Percentiles rank a stretch among this genome's conserved stretches.
These are phyloP conservation scores for Cordyceps militaris DNA, from an alignment of 2,329 filamentous ascomycete species.

Conservation along the genomic window DNA sequence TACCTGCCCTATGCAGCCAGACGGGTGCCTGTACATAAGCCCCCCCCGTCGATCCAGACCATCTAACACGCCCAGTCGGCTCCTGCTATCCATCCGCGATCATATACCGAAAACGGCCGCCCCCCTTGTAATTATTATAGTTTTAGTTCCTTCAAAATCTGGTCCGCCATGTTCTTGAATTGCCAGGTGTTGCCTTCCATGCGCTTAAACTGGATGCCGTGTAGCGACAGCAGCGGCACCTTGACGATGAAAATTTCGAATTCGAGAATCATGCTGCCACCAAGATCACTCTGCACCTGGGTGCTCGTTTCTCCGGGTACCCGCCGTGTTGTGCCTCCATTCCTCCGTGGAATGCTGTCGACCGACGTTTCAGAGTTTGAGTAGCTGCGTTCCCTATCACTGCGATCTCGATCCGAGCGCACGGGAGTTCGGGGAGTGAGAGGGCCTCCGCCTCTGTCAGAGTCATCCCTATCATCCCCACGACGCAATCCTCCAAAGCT, in stretches of 20 bases:
- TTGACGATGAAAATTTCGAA: conserved; percentile 99
- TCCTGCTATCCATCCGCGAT: background rate
- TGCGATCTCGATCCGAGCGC: conserved; percentile 32
- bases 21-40: background rate
- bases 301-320: conserved; percentile 83
- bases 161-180: conserved; percentile 97
- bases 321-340: conserved; percentile 44
- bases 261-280: conserved; percentile 72
- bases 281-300: conserved; percentile 83
- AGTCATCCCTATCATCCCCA: conserved; percentile 57
- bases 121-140: conserved; percentile 42
- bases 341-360: conserved; percentile 57
- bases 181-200: conserved; percentile 95
- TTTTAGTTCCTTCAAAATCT: conserved; percentile 79
- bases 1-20: background rate
- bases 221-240: conserved; percentile 82
- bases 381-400: conserved; percentile 57
- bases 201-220: conserved; percentile 98
- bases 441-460: conserved; percentile 35
- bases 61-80: background rate
- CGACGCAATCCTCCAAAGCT: conserved; percentile 66
- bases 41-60: background rate
- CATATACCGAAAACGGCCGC: background rate
- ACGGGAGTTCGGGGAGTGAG: conserved; percentile 37
- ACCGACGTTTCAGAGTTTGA: conserved; percentile 84